Base-by-base conservation (phyloP, 148 eudicot genomes). In the Silene uniflora region DNA sequence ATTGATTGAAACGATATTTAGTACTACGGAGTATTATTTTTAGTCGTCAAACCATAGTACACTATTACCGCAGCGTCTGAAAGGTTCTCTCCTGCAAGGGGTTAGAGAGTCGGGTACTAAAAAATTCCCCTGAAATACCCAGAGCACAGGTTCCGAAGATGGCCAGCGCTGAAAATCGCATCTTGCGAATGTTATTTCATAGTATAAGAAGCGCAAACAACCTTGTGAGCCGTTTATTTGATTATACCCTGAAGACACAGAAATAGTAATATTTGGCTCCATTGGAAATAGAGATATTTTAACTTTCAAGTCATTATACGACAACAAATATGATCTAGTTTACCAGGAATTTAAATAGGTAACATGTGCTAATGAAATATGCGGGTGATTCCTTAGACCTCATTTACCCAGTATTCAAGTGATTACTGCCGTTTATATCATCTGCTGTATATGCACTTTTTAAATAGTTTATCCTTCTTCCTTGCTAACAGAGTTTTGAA, bases 401-500 rank as follows among this genome's bases (percentile, higher is more conserved):
- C 56, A 52, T 18, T 3, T 52, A 52, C 14, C 56, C 56, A 19
- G 14, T 46, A 69, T 44, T 21, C 24, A 12, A 12, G 56, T 13
- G 12, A 11, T 67, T 46, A 47, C 58, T 69, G 18, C 18, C 24
- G 55, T 47, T 46, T 46, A 9, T 67, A 46, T 44, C 59, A 22
- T 69, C 56, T 66, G 11, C 56, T 66, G 10, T 10, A 25, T 69
- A 27, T 56, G 24, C 18, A 14, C 55, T 24, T 47, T 52, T 71
- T n/a, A 25, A 54, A 7, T 23, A 18, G 23, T 71, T 25, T 18
- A 6, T 39, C 62, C 32, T 44, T 46, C 60, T 72, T 73, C 13
- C 12, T 18, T 62, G 32, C 49, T 78, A 61, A 63, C 85, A 94
- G 98, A 94, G 89, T 75, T 94, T 90, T 77, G 97, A 91, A 80